These are phyloP conservation scores for Claviceps pazoutovae DNA, from an alignment of 2,329 filamentous ascomycete genomes.

Conservation along the genomic window DNA sequence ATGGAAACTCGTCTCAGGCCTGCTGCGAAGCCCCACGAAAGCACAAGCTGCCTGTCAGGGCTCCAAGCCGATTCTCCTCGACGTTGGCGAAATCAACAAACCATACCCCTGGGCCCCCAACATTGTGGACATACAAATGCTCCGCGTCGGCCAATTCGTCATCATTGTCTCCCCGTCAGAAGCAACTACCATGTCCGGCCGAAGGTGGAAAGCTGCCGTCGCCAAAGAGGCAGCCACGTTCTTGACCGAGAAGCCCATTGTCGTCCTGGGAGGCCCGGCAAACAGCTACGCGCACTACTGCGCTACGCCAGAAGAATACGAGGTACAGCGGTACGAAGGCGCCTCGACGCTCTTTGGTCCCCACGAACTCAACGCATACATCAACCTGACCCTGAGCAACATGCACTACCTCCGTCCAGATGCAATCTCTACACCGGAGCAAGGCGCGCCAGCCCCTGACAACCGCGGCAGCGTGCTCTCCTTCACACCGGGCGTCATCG, in stretches of 20 bases:
- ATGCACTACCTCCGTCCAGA: constrained; percentile 24
- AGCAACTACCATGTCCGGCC: constrained; percentile 82
- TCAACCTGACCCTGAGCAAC: constrained; percentile 66
- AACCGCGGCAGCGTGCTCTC: constrained; percentile 62
- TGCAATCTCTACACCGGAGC: constrained; percentile 25
- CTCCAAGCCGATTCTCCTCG: constrained; percentile 73
- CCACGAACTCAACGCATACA: constrained; percentile 71
- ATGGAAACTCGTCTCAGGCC: constrained; percentile 61
- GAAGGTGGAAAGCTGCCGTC: constrained; percentile 69
- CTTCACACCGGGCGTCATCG: constrained; percentile 69
- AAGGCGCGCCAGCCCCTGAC: constrained; percentile 58
- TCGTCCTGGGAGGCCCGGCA: constrained; percentile 75
- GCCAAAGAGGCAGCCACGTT: constrained; percentile 33
- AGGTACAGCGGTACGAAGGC: constrained; percentile 84
- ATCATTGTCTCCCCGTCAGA: constrained; percentile 79
- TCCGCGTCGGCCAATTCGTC: constrained; percentile 72
- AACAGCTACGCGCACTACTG: constrained; percentile 86
- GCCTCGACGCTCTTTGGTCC: constrained; percentile 80
- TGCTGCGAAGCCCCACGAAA: constrained; percentile 55
- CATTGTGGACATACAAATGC: constrained; percentile 73
- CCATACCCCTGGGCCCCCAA: constrained; percentile 88
- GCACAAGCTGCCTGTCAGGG: constrained; percentile 64
- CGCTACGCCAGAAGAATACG: constrained; percentile 66
- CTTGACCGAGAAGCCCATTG: constrained; percentile 44
- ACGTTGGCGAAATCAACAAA: constrained; percentile 64